These are phyloP conservation scores for Domatiomyces globalis DNA, from an alignment of 2,329 filamentous ascomycete species.

Conservation along the genomic window DNA sequence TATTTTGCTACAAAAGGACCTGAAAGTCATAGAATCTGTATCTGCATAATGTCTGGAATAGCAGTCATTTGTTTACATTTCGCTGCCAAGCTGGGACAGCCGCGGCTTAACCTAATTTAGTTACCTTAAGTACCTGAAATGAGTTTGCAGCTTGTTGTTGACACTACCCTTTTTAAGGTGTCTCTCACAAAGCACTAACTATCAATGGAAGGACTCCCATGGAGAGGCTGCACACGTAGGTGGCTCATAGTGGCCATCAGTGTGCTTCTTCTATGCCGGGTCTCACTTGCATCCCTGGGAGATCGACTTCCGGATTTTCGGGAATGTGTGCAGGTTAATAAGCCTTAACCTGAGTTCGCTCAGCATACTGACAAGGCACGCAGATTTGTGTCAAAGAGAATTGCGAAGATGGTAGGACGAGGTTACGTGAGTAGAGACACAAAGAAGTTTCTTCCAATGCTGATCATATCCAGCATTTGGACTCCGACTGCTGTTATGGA, in stretches of 20 bases:
- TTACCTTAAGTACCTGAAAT: too few relatives aligned
- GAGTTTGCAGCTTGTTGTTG: not conserved
- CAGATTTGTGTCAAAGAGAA: conserved; percentile 72
- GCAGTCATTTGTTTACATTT: too few relatives aligned
- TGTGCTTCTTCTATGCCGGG: not conserved
- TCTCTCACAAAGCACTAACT: not conserved
- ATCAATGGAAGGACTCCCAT: not conserved
- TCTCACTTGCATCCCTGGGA: conserved; percentile 54
- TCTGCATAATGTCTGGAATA: too few relatives aligned
- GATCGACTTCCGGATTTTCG: conserved; percentile 78
- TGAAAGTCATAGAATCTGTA: too few relatives aligned
- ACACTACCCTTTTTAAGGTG: not conserved
- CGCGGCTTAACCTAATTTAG: too few relatives aligned
- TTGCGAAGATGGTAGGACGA: conserved; percentile 52
- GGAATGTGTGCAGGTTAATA: conserved; percentile 64
- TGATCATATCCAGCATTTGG: conserved; percentile 49
- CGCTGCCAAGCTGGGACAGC: too few relatives aligned
- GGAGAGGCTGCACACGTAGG: not conserved
- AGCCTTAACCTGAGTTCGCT: conserved; percentile 4
- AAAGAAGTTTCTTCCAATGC: conserved; percentile 13
- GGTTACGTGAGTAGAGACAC: conserved; percentile 49
- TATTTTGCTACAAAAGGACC: too few relatives aligned
- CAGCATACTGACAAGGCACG: conserved; percentile 3
- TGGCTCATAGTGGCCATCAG: not conserved
- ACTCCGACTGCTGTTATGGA: conserved; percentile 80